These are phyloP conservation scores for Microbotryomycetes sp. DNA, from an alignment of 1,284 basidiomycete genomes.

Conservation along the genomic window DNA sequence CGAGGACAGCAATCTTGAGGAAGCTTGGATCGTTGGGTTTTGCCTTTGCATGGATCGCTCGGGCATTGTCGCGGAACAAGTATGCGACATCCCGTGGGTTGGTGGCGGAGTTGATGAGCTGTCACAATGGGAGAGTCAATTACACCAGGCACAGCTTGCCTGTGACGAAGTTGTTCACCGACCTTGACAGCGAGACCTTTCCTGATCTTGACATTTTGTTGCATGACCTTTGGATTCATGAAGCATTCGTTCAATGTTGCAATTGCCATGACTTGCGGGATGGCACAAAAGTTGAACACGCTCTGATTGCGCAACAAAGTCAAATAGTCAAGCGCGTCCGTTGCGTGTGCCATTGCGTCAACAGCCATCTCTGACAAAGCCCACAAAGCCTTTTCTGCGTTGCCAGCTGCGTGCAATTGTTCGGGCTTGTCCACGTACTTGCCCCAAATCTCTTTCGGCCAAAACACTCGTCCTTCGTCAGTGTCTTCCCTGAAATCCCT, in stretches of 20 bases:
- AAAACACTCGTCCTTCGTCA: conserved; percentile 80
- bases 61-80: conserved; percentile 77
- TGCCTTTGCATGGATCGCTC: conserved; percentile 74
- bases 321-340: conserved; percentile 85
- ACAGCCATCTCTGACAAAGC: conserved; percentile 82
- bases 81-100: conserved; percentile 88
- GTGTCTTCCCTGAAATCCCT: conserved; percentile 92
- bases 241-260: conserved; percentile 88
- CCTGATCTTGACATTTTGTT: conserved; percentile 89
- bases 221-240: conserved; percentile 86
- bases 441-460: conserved; percentile 91
- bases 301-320: conserved; percentile 79
- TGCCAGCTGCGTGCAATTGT: conserved; percentile 48
- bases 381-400: conserved; percentile 62
- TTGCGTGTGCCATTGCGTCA: conserved; percentile 78
- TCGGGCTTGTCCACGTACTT: conserved; percentile 56
- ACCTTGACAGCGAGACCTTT: conserved; percentile 82
- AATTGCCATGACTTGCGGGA: conserved; percentile 93
- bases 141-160: background rate
- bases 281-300: conserved; percentile 94
- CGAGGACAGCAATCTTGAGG: conserved; percentile 68
- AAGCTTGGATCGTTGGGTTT: conserved; percentile 79
- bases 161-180: conserved; percentile 36
- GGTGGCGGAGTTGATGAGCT: conserved; percentile 84
- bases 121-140: conserved; percentile 1